These are phyloP conservation scores for Bipolaris zeicola DNA, from an alignment of 2,329 filamentous ascomycete species.

Conservation along the genomic window DNA sequence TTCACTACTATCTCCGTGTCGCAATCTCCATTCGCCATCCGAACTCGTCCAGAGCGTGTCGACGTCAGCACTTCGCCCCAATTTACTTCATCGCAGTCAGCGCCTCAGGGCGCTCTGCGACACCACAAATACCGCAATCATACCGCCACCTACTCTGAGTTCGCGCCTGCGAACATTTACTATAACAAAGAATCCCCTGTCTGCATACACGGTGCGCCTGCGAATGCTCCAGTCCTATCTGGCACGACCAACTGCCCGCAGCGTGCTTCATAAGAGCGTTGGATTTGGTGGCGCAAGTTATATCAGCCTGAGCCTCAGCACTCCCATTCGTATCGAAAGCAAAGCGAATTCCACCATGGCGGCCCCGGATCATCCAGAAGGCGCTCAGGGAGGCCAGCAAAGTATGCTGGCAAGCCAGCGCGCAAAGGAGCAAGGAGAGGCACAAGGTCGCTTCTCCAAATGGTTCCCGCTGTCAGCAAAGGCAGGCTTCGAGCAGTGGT, in stretches of 20 bases:
- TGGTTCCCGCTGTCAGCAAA: constrained; percentile 91
- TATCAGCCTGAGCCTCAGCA: constrained; percentile 36
- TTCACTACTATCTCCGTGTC: constrained; percentile 19
- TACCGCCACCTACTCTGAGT: constrained; percentile 1
- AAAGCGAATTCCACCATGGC: constrained; percentile 40
- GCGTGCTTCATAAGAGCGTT: constrained; percentile 32
- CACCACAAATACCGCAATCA: constrained; percentile 26
- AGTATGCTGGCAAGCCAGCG: constrained; percentile 57
- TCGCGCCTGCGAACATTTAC: neutral
- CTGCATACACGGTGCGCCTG: constrained; percentile 31
- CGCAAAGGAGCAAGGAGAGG: constrained; percentile 47
- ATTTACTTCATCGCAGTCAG: constrained; percentile 23
- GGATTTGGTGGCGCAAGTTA: constrained; percentile 42
- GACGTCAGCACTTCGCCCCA: constrained; percentile 29
- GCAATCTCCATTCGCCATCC: constrained; percentile 15
- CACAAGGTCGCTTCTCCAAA: constrained; percentile 39
- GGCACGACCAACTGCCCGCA: constrained; percentile 28
- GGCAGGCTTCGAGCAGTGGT: constrained; percentile 76
- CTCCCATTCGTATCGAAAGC: constrained; percentile 35
- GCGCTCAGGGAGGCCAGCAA: constrained; percentile 48
- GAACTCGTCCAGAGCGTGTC: constrained; percentile 17
- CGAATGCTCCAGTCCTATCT: constrained; percentile 43
- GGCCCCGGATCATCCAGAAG: constrained; percentile 27
- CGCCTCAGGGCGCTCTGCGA: constrained; percentile 26
- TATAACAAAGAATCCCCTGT: neutral